Base-by-base conservation (phyloP, 2,329 filamentous ascomycete species). In the Acephala macrosclerotiorum region DNA sequence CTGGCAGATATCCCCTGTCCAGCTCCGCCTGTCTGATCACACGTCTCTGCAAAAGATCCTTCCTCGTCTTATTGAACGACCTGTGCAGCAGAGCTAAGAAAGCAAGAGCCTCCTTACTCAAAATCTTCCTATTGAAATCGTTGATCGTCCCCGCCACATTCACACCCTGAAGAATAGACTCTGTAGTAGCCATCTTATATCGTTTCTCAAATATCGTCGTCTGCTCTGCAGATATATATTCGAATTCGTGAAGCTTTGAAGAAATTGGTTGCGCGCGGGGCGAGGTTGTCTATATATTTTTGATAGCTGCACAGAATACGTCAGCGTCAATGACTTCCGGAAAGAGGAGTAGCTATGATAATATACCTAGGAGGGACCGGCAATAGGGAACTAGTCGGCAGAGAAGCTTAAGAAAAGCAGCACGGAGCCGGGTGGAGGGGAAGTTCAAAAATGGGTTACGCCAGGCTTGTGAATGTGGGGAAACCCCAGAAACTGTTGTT, bases 71-170 rank as follows among this genome's bases (percentile, higher is more conserved):
- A 80, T 98, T 96, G 87, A 98, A 98, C 71, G 94, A 93, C 77
- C 95, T 91, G 83, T 99, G 96, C 75, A 99, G 88, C 70, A 97
- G 90, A 42, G 95, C 92, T 67, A 99, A 88, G 85, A 98, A 99
- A 69, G 93, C 91, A 71, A 93, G 89, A 63, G 95, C 95, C 71
- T 96, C 88, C 74, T 94, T 95, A 69, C 89, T 97, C 71, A 98
- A 87, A 79, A 99, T 96, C 85, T 97, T 95, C 82, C 89, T 89
- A 79, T 94, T 91, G 73, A 90, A 83, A 66, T 95, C 89, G 76
- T 89, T 89, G 77, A 98, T 83, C 68, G 87, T 80, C 76, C 93
- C 95, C 75, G 93, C 89, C 84, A 98, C 88, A 80, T 89, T 88
- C 77, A 97, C 94, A 80, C 94, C 94, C 80, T 94, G 89, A 72